Base-by-base conservation (phyloP, 2,329 filamentous ascomycete species). In the Acephala macrosclerotiorum region DNA sequence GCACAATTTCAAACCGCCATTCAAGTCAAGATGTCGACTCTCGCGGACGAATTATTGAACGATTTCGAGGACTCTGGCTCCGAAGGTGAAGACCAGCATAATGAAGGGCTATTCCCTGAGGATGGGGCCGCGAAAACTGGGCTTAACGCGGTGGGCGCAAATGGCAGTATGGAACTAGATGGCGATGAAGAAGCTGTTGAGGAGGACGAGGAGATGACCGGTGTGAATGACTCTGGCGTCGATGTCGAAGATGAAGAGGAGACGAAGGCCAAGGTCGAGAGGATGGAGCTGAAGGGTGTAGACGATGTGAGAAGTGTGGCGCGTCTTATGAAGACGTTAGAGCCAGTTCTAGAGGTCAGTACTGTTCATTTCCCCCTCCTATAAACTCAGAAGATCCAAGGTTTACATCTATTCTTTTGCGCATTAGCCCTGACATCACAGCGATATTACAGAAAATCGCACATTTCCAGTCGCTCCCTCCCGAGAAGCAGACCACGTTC, bases 21-120 rank as follows among this genome's bases (percentile, higher is more conserved):
- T 16, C 33, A 33, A 33, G 29, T 47, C 68, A 75, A 72, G 35
- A 96, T 97, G 94, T 93, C 95, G 77, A 96, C 93, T 53, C 86
- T 96, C 69, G 95, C 93, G 68, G 94, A 98, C 75, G 95, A 98
- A 78, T 87, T 99, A 12, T 85, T 98, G 73, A 92, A 96, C 75
- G 93, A 97, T 77, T 96, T 97, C 70, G 93, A 94, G 74, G 93
- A 96, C 75, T 92, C 89, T 6, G 93, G 89, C 60, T 93, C 93
- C 60, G 92, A 96, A 73, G 49, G 49, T 25, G 90, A 90, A 68
- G 87, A 88, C 40, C 83, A 87, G 36, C 82, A 86, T 64, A 81
- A 85, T 60, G 81, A 83, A 67, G 77, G 75, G 36, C 75, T 80
- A 33, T 80, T 84, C 70, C 72, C 77, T 40, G 72, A 79, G 66